Evolutionary conservation across 352 stramenopile genomes (phyloP).

Genomic region (Globisporangium iwayamae): DNA sequence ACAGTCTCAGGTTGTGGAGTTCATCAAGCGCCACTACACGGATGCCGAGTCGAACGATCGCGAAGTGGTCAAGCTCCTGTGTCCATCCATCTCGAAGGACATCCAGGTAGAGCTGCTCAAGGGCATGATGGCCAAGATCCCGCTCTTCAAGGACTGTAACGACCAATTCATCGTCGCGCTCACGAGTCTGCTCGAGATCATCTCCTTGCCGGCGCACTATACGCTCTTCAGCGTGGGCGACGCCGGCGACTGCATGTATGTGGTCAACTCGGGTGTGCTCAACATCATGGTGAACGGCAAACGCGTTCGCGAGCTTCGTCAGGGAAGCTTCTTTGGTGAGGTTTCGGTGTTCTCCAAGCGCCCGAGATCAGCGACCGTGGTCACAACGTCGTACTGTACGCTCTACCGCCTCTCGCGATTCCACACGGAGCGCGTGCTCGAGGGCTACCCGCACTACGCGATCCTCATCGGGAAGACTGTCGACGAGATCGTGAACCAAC

Average conservation of each 20-base stretch:
- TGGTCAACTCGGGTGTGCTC: slow-evolving; percentile 62
- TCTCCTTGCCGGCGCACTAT: slow-evolving; percentile 51
- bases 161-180: slow-evolving; percentile 65
- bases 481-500: slow-evolving; percentile 46
- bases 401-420: slow-evolving; percentile 59
- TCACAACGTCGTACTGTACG: slow-evolving; percentile 58
- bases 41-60: slow-evolving; percentile 66
- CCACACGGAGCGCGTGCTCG: slow-evolving; percentile 47
- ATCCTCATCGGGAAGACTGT: slow-evolving; percentile 35
- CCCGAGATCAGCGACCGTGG: slow-evolving; percentile 47
- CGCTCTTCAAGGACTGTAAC: slow-evolving; percentile 55
- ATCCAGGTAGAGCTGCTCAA: slow-evolving; percentile 63
- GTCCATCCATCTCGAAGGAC: slow-evolving; percentile 62
- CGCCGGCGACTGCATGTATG: slow-evolving; percentile 62
- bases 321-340: slow-evolving; percentile 64
- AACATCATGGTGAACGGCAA: slow-evolving; percentile 58
- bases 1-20: slow-evolving; percentile 48
- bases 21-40: slow-evolving; percentile 58
- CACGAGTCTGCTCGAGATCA: slow-evolving; percentile 60
- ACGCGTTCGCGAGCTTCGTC: slow-evolving; percentile 45
- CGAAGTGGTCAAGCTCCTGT: slow-evolving; percentile 53
- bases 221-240: slow-evolving; percentile 48
- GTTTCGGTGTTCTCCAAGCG: slow-evolving; percentile 54
- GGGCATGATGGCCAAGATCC: slow-evolving; percentile 46
- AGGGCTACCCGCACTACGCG: slow-evolving; percentile 50